phyloP scores from a whole-genome alignment of 23 red algal genomes.

The Gracilaria caudata region DNA sequence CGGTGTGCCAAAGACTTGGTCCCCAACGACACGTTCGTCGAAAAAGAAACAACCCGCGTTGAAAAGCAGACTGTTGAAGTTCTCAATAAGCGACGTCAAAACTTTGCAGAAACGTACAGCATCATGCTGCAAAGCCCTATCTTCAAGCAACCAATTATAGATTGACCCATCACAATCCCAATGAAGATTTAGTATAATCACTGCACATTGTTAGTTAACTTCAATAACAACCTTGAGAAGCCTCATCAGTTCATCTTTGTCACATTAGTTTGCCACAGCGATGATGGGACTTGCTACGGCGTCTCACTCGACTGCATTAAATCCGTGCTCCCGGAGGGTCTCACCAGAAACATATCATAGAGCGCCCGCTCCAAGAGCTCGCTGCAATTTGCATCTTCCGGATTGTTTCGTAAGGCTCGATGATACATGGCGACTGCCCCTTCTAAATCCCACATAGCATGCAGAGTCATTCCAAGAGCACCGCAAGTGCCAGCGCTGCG shows the following conservation, averaged over 20 bases:
- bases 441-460: conserved; percentile 50
- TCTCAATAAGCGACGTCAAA: conserved; percentile 21
- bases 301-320: neutral
- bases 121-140: conserved; percentile 19
- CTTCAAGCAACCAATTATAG: conserved; percentile 30
- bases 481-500: conserved; percentile 47
- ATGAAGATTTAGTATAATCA: neutral
- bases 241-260: neutral
- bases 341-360: conserved; percentile 54
- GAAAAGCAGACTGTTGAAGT: conserved; percentile 17
- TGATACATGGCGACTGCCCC: conserved; percentile 67
- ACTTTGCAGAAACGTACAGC: conserved; percentile 63
- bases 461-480: conserved; percentile 70
- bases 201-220: neutral
- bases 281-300: neutral
- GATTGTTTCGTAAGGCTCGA: conserved; percentile 50
- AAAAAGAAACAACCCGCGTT: neutral
- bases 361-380: conserved; percentile 60
- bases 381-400: conserved; percentile 51
- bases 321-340: neutral
- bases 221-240: conserved; percentile 4
- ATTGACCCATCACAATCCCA: neutral
- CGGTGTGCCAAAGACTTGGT: conserved; percentile 7
- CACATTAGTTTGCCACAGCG: neutral
- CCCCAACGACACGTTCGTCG: conserved; percentile 34